These are phyloP conservation scores for Aureobasidium mangrovei DNA, from an alignment of 2,329 filamentous ascomycete genomes.

Conservation along the genomic window DNA sequence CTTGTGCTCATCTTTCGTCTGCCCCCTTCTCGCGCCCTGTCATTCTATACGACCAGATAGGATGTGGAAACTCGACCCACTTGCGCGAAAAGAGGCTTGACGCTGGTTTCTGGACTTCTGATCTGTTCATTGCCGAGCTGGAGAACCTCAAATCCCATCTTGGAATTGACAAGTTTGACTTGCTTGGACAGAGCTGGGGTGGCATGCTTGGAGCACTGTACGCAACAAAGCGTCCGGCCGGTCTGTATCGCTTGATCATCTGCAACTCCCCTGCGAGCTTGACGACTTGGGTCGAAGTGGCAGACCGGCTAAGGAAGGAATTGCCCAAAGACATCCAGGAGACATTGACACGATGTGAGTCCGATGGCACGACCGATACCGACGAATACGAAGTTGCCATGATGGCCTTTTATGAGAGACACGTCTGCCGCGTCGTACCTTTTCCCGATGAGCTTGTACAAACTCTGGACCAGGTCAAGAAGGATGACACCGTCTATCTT, in stretches of 20 bases:
- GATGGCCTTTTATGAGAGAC: slow-evolving; percentile 23
- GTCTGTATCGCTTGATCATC: slow-evolving; percentile 33
- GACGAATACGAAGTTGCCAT: slow-evolving; percentile 27
- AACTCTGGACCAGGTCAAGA: slow-evolving; percentile 22
- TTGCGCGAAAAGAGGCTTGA: slow-evolving; percentile 39
- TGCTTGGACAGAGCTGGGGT: slow-evolving; percentile 46
- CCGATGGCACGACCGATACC: slow-evolving; percentile 23
- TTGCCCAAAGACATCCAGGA: slow-evolving; percentile 25
- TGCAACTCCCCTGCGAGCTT: slow-evolving; percentile 24
- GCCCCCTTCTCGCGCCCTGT: slow-evolving; percentile 34
- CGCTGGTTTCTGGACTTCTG: slow-evolving; percentile 39
- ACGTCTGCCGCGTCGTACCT: slow-evolving; percentile 25
- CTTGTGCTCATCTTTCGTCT: slow-evolving; percentile 31
- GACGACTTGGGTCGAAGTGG: slow-evolving; percentile 23
- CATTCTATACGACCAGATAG: slow-evolving; percentile 48
- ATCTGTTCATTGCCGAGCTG: slow-evolving; percentile 43
- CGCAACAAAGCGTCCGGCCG: slow-evolving; percentile 30
- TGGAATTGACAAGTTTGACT: slow-evolving; percentile 33
- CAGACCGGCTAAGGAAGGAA: slow-evolving; percentile 20
- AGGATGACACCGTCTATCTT: slow-evolving; percentile 29
- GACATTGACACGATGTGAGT: slow-evolving; percentile 23
- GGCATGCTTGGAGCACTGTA: slow-evolving; percentile 42
- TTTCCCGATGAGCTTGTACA: slow-evolving; percentile 23
- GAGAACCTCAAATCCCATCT: slow-evolving; percentile 40
- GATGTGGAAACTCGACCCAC: slow-evolving; percentile 42